Evolutionary conservation across 2,329 filamentous ascomycete species (phyloP), one percentile per base, ranked within the genome.

Genomic region (Emericellopsis atlantica): DNA sequence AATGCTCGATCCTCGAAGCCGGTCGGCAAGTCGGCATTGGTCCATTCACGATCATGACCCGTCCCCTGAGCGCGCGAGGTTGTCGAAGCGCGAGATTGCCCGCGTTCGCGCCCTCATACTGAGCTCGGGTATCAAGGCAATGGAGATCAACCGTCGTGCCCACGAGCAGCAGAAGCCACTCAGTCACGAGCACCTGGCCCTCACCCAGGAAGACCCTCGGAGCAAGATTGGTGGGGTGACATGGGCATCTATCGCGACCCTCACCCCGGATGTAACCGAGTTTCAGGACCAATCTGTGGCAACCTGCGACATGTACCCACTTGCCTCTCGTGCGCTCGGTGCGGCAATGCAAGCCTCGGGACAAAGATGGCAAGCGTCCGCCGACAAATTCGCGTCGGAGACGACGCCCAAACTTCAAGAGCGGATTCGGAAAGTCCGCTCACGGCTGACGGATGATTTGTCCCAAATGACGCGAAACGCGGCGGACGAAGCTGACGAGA

Each of bases 51-150:
- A 71, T 32, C 62, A 61, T 40, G 57, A 51, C 24, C 49, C 55
- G 4, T 54, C 59, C 4, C 54, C 56, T 6, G 59, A 62, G 15
- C 61, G 56, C 26, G 44, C 47, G 15, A 51, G 49, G 21, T 48
- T 84, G 24, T 79, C 71, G 9, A 77, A 73, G 50, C 75, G 76
- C n/a, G 90, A 95, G 50, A 73, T 94, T 40, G 83, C 84, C 14
- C 79, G 87, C n/a, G 71, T 89, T 3, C 74, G 79, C 43, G 76
- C 86, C 1, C 68, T 93, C 8, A 74, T 95, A 33, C 67, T 94
- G 18, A 84, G 81, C 46, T 86, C 87, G 0, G 89, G 88, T n/a
- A 80, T 95, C 53, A 94, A 93, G 61, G 89, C 90, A 1, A 79
- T 79, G 52, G 85, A 92, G 53, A 84, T 95, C 41, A 70, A 71